Evolutionary conservation across 371 early-diverging fungal genomes (phyloP), one percentile per base, ranked within the genome.

Genomic region (Mucor mucedo): DNA sequence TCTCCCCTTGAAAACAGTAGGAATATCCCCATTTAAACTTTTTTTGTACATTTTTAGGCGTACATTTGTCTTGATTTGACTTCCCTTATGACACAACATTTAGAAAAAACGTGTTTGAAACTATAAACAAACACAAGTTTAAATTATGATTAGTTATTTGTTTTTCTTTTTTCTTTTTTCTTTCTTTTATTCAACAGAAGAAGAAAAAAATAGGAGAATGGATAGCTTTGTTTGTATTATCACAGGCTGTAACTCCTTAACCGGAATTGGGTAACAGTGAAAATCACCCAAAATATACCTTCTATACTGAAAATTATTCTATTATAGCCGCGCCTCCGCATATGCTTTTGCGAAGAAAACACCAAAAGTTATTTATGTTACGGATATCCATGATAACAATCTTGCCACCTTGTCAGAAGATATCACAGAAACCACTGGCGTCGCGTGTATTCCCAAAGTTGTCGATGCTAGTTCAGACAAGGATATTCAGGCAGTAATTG

Each of bases 211-310:
- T 21, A 21, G 21, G 21, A 21, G 21, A 21, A 59, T 59, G 60
- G 50, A 59, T 0, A 30, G 49, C 10, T 59, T 49, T 30, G 75
- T 83, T 21, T 83, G 83, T 61, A 80, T 83, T 52, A 62, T 83
- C 35, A 83, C 83, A 10, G 83, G 83, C 30, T 81, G 81, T 6
- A 76, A 76, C 38, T 83, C 83, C 4, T 11, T 73, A 7, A 63
- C 62, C 28, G 83, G 83, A 30, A 83, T 83, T 59, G 83, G 83
- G 83, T 83, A 80, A 47, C 21, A 9, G 21, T 21, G 21, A 21
- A 21, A 21, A 21, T 1, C 21, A 21, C 21, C 21, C 21, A 21
- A 21, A 21, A 21, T 21, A 21, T 21, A 21, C 21, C 27, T n/a
- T 47, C 13, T 0, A 44, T 8, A 71, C 68, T 30, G 42, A 53